Percentiles rank a stretch among this genome's conserved stretches.
phyloP scores from a whole-genome alignment of 176 grass and related monocot genomes.

The Avena eriantha region DNA sequence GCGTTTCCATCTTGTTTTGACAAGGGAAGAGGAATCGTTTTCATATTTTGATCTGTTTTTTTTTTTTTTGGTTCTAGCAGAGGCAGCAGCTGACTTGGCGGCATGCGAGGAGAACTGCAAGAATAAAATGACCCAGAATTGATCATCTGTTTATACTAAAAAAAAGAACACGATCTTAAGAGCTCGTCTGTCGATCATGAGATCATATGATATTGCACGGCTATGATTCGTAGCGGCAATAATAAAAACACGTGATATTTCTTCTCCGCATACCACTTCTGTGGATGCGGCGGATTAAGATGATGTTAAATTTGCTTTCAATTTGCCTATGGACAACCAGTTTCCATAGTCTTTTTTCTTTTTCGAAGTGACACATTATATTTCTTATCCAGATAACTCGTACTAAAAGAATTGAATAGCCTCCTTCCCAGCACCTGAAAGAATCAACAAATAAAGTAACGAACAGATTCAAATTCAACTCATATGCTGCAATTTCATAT shows the following conservation, averaged over 20 bases:
- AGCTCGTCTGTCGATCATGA: background rate
- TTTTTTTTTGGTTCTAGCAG: background rate
- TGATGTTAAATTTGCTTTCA: too few relatives aligned
- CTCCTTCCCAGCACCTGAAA: too few relatives aligned
- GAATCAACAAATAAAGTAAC: too few relatives aligned
- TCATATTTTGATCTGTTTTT: background rate
- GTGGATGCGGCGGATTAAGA: background rate
- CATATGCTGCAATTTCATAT: too few relatives aligned
- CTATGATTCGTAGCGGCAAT: slow-evolving; percentile 2
- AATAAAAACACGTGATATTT: background rate
- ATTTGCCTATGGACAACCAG: too few relatives aligned
- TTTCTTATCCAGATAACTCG: too few relatives aligned
- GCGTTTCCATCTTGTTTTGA: background rate
- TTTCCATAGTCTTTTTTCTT: too few relatives aligned
- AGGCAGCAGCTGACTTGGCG: background rate
- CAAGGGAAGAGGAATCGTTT: background rate
- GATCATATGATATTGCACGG: background rate
- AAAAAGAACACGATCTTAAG: background rate
- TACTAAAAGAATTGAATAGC: too few relatives aligned
- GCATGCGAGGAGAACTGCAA: background rate
- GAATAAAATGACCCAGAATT: background rate
- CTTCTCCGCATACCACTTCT: background rate
- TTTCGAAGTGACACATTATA: too few relatives aligned
- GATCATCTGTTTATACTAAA: background rate
- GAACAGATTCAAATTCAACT: too few relatives aligned